Percentiles rank a stretch among this genome's conserved stretches.
Conservation (phyloP, 495 filamentous ascomycete genomes). For the Neurospora discreta region DNA sequence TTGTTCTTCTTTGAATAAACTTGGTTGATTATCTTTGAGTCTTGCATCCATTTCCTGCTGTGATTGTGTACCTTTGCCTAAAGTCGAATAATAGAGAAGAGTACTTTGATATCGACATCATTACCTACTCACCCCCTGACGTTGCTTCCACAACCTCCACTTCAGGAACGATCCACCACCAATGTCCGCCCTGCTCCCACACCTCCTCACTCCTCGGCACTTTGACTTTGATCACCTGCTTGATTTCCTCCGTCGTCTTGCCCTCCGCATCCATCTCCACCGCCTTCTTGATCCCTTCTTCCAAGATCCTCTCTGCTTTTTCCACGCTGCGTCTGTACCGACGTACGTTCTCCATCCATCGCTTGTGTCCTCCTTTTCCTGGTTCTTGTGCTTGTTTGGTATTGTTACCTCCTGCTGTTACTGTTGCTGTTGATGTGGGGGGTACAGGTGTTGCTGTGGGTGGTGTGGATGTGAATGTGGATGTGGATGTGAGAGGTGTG, state of each 20-base stretch:
- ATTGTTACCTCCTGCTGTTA: neutral
- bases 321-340: neutral
- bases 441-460: too few relatives aligned
- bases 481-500: too few relatives aligned
- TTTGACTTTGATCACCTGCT: conserved; percentile 42
- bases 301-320: neutral
- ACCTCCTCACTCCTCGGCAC: conserved; percentile 31
- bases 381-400: neutral
- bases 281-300: neutral
- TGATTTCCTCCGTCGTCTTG: conserved; percentile 35
- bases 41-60: fast-evolving
- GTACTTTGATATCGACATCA: neutral
- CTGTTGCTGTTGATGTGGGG: neutral
- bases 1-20: neutral
- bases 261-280: conserved; percentile 46
- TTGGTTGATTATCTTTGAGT: neutral
- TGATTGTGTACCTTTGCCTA: neutral
- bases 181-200: conserved; percentile 49
- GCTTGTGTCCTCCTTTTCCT: neutral
- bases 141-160: conserved; percentile 18
- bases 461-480: too few relatives aligned
- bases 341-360: neutral
- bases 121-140: neutral
- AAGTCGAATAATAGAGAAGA: neutral
- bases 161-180: conserved; percentile 72